A percentile compares a stretch with the other conserved stretches of the same genome.
phyloP scores from a whole-genome alignment of 2,329 filamentous ascomycete genomes.

The Stachybotrys echinatus region DNA sequence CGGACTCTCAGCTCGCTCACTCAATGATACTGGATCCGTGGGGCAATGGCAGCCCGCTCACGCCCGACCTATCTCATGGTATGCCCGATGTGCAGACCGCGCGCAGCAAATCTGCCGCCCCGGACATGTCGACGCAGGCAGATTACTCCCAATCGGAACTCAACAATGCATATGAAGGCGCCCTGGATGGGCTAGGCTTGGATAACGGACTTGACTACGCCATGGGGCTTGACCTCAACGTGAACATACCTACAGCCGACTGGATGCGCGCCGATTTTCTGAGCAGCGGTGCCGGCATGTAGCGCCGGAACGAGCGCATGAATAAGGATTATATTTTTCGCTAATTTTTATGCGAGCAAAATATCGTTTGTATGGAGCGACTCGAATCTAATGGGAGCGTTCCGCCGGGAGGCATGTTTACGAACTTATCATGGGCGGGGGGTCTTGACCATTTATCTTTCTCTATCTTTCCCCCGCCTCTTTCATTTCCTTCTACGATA shows the following conservation, averaged over 20 bases:
- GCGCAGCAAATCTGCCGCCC: background rate
- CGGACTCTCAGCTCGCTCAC: constrained; percentile 3
- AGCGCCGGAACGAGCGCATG: background rate
- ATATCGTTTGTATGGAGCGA: too few species aligned
- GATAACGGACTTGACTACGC: constrained; percentile 36
- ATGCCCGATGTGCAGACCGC: background rate
- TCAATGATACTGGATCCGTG: constrained; percentile 7
- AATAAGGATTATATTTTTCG: too few species aligned
- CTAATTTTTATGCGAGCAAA: too few species aligned
- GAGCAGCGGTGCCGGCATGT: constrained; percentile 23
- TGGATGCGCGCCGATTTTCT: constrained; percentile 26
- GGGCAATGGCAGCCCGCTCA: background rate
- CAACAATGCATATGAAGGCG: constrained; percentile 46
- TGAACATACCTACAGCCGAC: constrained; percentile 27
- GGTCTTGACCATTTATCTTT: too few species aligned
- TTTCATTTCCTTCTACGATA: background rate
- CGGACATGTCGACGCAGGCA: background rate
- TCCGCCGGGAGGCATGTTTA: too few species aligned
- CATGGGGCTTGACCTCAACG: constrained; percentile 34
- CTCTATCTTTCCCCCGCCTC: too few species aligned
- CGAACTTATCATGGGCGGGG: too few species aligned
- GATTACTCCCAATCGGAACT: constrained; percentile 26
- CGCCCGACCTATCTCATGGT: background rate
- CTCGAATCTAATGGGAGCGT: too few species aligned
- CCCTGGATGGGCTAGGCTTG: constrained; percentile 39